Evolutionary conservation across 2,329 filamentous ascomycete species (phyloP).

Genomic region (Penicillium paneum): DNA sequence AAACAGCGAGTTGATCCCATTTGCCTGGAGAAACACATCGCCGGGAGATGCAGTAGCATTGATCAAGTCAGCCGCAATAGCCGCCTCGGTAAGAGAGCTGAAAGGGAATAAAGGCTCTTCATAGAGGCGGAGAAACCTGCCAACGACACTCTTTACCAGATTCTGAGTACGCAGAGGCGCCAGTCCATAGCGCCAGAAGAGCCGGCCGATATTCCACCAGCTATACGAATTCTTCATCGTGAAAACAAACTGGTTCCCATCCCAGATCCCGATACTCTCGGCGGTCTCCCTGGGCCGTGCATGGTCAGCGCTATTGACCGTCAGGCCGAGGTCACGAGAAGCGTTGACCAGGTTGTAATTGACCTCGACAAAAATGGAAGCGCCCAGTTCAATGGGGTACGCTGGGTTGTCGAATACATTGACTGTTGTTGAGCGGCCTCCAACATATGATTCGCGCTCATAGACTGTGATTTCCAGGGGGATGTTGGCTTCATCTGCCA

Average conservation of each 20-base stretch:
- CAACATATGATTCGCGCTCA: conserved; percentile 72
- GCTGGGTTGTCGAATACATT: conserved; percentile 66
- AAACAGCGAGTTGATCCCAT: conserved; percentile 66
- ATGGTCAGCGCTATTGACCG: conserved; percentile 48
- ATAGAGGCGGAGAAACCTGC: conserved; percentile 76
- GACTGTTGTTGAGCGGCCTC: conserved; percentile 83
- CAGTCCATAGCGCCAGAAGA: conserved; percentile 81
- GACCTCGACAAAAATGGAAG: conserved; percentile 82
- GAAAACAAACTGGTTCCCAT: conserved; percentile 72
- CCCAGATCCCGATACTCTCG: conserved; percentile 73
- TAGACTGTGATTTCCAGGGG: conserved; percentile 80
- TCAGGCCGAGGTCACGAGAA: conserved; percentile 67
- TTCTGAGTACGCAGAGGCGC: conserved; percentile 71
- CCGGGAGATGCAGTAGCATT: conserved; percentile 69
- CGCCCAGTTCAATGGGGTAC: conserved; percentile 78
- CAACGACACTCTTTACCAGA: conserved; percentile 68
- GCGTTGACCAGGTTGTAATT: conserved; percentile 81
- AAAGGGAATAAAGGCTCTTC: conserved; percentile 81
- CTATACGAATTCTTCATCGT: conserved; percentile 58
- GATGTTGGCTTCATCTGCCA: conserved; percentile 59
- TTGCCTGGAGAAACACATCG: conserved; percentile 64
- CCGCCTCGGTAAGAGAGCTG: conserved; percentile 66
- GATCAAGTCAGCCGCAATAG: conserved; percentile 64
- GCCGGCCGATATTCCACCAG: conserved; percentile 77
- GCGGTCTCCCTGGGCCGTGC: conserved; percentile 46